A percentile compares a stretch with the other conserved stretches of the same genome.
Conservation (phyloP, 2,329 filamentous ascomycete species). For the Thermoascus crustaceus region DNA sequence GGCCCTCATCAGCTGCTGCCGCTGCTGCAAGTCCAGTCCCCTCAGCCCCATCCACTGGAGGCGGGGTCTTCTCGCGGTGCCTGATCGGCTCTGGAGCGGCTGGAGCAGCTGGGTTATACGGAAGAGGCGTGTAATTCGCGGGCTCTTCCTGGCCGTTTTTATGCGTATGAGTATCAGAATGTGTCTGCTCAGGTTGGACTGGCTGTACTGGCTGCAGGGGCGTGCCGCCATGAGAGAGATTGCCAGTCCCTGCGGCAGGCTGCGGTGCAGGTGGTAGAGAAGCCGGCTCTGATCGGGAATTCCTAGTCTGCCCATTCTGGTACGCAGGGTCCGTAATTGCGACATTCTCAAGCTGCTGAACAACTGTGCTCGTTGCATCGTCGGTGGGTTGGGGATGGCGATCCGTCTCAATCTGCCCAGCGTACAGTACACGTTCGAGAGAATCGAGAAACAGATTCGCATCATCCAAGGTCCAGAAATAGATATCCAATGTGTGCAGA, state of each 20-base stretch:
- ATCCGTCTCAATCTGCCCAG: slow-evolving; percentile 42
- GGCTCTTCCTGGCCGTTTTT: slow-evolving; percentile 18
- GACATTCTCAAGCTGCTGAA: slow-evolving; percentile 55
- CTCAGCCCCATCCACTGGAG: slow-evolving; percentile 47
- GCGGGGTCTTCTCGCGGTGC: slow-evolving; percentile 59
- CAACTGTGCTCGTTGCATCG: slow-evolving; percentile 48
- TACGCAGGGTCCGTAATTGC: slow-evolving; percentile 49
- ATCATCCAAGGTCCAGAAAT: slow-evolving; percentile 57
- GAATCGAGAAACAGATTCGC: slow-evolving; percentile 47
- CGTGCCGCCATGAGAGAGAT: slow-evolving; percentile 17
- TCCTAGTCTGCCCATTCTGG: slow-evolving; percentile 35
- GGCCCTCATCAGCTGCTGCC: slow-evolving; percentile 29
- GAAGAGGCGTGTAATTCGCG: slow-evolving; percentile 42
- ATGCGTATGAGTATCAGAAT: slow-evolving; percentile 8
- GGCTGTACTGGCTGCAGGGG: slow-evolving; percentile 12
- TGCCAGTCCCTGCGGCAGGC: slow-evolving; percentile 12
- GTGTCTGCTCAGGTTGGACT: too few species aligned
- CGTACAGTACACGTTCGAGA: slow-evolving; percentile 26
- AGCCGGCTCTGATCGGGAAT: slow-evolving; percentile 26
- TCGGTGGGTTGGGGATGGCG: slow-evolving; percentile 34
- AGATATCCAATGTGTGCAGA: slow-evolving; percentile 54
- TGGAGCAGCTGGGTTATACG: slow-evolving; percentile 60
- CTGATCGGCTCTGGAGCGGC: slow-evolving; percentile 57
- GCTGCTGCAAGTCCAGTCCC: slow-evolving; percentile 40
- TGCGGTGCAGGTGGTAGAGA: slow-evolving; percentile 14